These are phyloP conservation scores for Penstemon eatonii DNA, from an alignment of 257 asterid genomes.

Conservation along the genomic window DNA sequence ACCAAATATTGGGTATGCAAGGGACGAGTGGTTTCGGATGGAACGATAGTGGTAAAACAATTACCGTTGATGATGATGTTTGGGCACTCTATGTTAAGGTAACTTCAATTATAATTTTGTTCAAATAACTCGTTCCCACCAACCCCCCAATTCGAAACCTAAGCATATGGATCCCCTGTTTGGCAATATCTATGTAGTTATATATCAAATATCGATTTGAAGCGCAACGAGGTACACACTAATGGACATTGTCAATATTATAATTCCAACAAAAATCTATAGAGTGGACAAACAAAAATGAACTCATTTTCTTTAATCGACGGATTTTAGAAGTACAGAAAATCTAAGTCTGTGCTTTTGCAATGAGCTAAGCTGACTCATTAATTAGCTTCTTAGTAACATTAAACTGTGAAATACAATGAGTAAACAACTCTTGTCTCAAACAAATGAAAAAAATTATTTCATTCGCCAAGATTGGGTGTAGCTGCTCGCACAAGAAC, in stretches of 20 bases:
- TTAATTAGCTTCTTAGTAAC: not conserved
- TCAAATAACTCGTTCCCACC: no score
- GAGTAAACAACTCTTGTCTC: constrained; percentile 1
- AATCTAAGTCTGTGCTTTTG: not conserved
- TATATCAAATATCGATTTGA: not conserved
- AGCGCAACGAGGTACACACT: not conserved
- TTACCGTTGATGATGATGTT: no score
- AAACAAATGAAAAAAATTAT: not conserved
- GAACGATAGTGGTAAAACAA: no score
- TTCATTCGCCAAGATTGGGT: not conserved
- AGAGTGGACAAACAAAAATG: not conserved
- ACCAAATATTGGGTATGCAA: no score
- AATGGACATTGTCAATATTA: not conserved
- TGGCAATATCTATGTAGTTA: not conserved
- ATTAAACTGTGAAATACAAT: not conserved
- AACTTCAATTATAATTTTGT: no score
- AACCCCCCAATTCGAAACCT: no score
- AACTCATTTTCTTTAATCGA: no score
- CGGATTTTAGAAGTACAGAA: no score
- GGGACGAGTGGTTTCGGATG: no score
- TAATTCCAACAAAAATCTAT: not conserved
- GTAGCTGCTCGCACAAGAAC: not conserved
- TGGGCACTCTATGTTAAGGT: no score
- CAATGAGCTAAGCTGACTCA: not conserved
- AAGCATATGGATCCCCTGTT: no score